Base-by-base conservation (phyloP, 495 filamentous ascomycete species). In the Penicillium coffeae region DNA sequence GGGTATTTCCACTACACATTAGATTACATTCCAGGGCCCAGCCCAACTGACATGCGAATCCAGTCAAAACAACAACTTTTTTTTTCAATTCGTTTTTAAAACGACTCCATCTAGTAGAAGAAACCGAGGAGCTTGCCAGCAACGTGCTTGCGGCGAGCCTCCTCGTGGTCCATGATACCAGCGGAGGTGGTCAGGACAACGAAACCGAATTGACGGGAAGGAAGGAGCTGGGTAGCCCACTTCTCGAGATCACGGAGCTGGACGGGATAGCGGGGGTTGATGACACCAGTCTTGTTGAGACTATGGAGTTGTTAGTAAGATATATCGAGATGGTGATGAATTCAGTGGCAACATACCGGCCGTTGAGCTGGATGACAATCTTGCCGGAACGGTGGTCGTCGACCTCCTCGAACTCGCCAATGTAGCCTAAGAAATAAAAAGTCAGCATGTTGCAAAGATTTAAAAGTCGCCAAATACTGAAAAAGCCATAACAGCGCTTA, bases 151-250 rank as follows among this genome's bases (percentile, higher is more conserved):
- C 93, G 81, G 68, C 93, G 82, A 51, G 93, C 93, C 83, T 98
- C 93, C 80, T 97, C 93, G 75, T 98, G 93, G 79, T 98, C 93
- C 92, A 98, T 97, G 71, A 98, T 97, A 69, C 93, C 94, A 48
- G 93, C 89, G 46, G 89, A 95, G 74, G 93, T 98, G 68, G 93
- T 98, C 65, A 97, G 85, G 75, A 98, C 90, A 68, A 98, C 89
- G 80, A 86, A 96, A 62, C 93, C 93, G 82, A 98, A 97, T 76
- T 98, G 93, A 95, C 93, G 93, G 49, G 93, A 89, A 51, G 93
- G 93, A 36, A 97, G 81, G 56, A 98, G 88, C 85, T 95, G 94
- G 68, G 92, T 88, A 66, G 96, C 88, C 93, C 93, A 98, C 78
- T 95, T 95, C 85, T 95, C 93, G 68, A 98, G 83, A 68, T 97